Evolutionary conservation across 768 basidiomycete genomes (phyloP), one percentile per base, ranked within the genome.

Genomic region (Tylopilus sp.): DNA sequence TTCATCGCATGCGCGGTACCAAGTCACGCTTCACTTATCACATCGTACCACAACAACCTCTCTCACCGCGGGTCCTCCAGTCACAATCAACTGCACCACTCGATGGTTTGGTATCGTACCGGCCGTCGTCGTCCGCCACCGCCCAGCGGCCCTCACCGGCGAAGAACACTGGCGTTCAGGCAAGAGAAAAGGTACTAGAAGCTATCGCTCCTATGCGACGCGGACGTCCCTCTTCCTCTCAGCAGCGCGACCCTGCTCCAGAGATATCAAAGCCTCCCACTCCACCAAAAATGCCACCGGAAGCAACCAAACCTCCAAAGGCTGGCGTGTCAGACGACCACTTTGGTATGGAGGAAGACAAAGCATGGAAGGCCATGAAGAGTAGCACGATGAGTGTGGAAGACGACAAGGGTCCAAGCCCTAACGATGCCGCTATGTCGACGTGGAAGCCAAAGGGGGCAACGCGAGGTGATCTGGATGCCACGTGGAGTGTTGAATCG

Each of bases 1-100:
- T 95, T 2, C 97, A 98, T 72, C 78, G 79, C 28, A 80, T 97
- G 61, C 86, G 95, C 21, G 92, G 94, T 12, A 92, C 92, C 1
- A 88, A 84, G 66, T 90, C 93, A 8, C 79, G 81, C 34, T 88
- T 87, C 63, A 74, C 82, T 34, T 97, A 97, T 63, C 74, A 67
- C 33, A 74, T 84, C 40, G 80, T 79, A 38, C 60, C 74, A 1
- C 74, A 73, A 12, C 82, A 76, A 53, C 46, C 75, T 73, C 62
- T 80, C 65, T 72, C 76, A 11, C 76, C 80, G 11, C 71, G 69
- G 71, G 71, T 47, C 60, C 58, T 48, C 62, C 69, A 71, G 51
- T 58, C 66, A 41, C 61, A 57, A 63, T 47, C 62, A 50, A 14
- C 61, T 6, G 60, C 64, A 37, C 54, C 69, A 28, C 63, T 78